Evolutionary conservation across 805 yeast genomes (phyloP), one percentile per base, ranked within the genome.

Genomic region (Yamadazyma sp.): DNA sequence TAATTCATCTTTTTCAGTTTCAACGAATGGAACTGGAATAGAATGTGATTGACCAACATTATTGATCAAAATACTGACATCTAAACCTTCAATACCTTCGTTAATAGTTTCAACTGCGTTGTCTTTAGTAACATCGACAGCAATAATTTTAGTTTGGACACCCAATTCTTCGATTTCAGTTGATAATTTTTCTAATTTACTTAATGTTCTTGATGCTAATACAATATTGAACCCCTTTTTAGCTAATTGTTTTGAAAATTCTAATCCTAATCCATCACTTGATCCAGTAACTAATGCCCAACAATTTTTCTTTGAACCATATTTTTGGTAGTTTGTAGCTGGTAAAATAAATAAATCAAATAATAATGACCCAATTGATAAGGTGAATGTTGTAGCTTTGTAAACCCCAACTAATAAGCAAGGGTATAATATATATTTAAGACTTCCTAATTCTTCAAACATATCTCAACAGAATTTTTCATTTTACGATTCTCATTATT

Each of bases 261-360:
- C 96, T 56, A 89, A 87, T 39, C 98, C 98, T 53, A 93, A 83
- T 23, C 98, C 98, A 57, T 93, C 98, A 31, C 97, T 86, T 3
- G 97, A 94, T 39, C 98, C 98, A 5, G 98, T 93, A 12, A 93
- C 76, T 21, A 93, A 84, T n/a, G 97, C 96, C 91, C 96, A 93
- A 26, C 75, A 69, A 18, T 82, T 83, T 14, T 47, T 40, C 41
- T 69, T 68, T 18, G 91, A 82, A n/a, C 96, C 96, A 53, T 88
- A 88, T 55, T 77, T 80, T 27, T 57, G 52, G 51, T 73, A 81
- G 52, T 69, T 58, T 31, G 70, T 78, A 6, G 80, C 63, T 21
- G 91, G 87, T 4, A 31, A n/a, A 4, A 38, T 5, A 35, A 78
- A 82, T 32, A 81, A 57, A 44, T 84, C 89, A 14, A 69, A 47